Base-by-base conservation (phyloP, 441 rosid species). In the Croton laevigatus region DNA sequence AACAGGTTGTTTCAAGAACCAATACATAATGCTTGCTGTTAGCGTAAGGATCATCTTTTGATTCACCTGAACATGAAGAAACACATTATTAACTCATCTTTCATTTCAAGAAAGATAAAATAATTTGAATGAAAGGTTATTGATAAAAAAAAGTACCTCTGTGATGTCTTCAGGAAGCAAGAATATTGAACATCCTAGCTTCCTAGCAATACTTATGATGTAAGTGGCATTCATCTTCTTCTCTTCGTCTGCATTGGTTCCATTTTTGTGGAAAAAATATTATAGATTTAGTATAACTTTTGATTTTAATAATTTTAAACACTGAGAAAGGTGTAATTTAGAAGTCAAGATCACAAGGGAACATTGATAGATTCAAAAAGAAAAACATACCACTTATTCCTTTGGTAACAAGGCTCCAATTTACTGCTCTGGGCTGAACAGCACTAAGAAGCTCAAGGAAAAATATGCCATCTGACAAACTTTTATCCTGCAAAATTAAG, bases 21-120 rank as follows among this genome's bases (percentile, higher is more conserved):
- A 93, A 49, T 91, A 80, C 98, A 89, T 95, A 59, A 95, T 88
- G 76, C 97, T 95, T 20, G 97, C 98, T 0, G 99, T 91, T 79
- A 95, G 77, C 3, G 97, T 95, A 27, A 95, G 84, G 68, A 95
- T 91, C 98, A 95, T 95, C 89, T 95, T 93, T 78, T 95, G 99
- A 70, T 95, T 95, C 80, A 92, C 99, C 97, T 95, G 86, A 72
- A 72, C 61, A 27, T 27, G 32, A 19, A 14, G 20, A 23, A 38
- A 9, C 3, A n/a, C 10, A 19, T 65, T 58, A 10, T 13, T 44
- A 32, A 14, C 37, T 13, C 14, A 38, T 14, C 2, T 19, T 37
- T 23, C 44, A 27, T 45, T 7, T 67, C 71, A 20, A 51, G 52
- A 51, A 66, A 17, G 10, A 40, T 40, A 40, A 6, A 38, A 68